Conservation (phyloP, 2,329 filamentous ascomycete genomes). For the Colletotrichum paranaense region DNA sequence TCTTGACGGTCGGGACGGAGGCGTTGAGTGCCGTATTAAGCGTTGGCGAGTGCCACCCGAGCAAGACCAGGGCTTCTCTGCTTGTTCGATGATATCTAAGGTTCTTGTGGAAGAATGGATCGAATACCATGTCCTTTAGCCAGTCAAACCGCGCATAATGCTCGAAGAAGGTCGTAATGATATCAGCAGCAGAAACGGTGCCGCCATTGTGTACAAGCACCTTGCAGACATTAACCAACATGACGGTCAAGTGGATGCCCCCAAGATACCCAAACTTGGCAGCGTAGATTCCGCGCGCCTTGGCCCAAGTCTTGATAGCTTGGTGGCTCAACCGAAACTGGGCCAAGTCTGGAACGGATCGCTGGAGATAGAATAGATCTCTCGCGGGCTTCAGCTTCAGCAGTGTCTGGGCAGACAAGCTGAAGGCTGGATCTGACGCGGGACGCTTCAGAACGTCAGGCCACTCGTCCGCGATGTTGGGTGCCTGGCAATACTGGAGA, state of each 20-base stretch:
- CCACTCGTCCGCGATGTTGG: slow-evolving; percentile 47
- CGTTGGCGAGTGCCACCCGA: slow-evolving; percentile 71
- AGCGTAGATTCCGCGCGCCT: slow-evolving; percentile 70
- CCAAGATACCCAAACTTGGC: slow-evolving; percentile 74
- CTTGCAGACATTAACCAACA: slow-evolving; percentile 72
- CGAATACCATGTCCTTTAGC: slow-evolving; percentile 64
- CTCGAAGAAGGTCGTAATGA: slow-evolving; percentile 70
- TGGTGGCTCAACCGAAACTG: slow-evolving; percentile 70
- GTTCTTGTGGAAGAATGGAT: slow-evolving; percentile 68
- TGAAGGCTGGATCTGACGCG: slow-evolving; percentile 63
- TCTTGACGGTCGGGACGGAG: slow-evolving; percentile 62
- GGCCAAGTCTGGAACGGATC: slow-evolving; percentile 68
- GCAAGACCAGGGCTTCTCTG: slow-evolving; percentile 71
- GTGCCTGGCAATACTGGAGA: slow-evolving; percentile 72
- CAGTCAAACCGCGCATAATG: slow-evolving; percentile 73
- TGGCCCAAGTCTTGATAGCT: slow-evolving; percentile 72
- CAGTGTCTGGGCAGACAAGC: slow-evolving; percentile 65
- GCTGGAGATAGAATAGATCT: slow-evolving; percentile 70
- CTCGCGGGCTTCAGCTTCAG: slow-evolving; percentile 73
- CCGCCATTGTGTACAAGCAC: slow-evolving; percentile 52
- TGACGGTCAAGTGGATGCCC: slow-evolving; percentile 72
- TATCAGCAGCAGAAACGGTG: slow-evolving; percentile 57
- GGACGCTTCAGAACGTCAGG: slow-evolving; percentile 59
- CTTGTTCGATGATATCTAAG: slow-evolving; percentile 64
- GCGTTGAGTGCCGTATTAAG: slow-evolving; percentile 69